Percentiles rank a stretch among this genome's conserved stretches.
Evolutionary conservation across 805 yeast species (phyloP).

Genomic region (Spathaspora passalidarum): DNA sequence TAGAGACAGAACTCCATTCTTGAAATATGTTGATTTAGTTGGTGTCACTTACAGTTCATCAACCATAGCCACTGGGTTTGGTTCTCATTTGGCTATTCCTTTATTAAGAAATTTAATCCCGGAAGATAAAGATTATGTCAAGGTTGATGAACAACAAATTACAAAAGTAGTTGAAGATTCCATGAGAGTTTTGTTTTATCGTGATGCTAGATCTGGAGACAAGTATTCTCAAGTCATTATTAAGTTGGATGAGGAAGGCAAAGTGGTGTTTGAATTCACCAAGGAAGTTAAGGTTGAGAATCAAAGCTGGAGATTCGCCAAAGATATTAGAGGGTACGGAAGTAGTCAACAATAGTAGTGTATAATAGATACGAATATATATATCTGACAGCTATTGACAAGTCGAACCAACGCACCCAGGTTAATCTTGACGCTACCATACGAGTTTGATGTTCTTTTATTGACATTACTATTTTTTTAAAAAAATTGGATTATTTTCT

Average conservation of each 20-base stretch:
- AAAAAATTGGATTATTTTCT: too few species aligned
- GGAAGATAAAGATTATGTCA: slow-evolving; percentile 68
- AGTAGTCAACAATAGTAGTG: slow-evolving; percentile 45
- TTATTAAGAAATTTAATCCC: slow-evolving; percentile 82
- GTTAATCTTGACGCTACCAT: too few species aligned
- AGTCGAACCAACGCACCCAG: too few species aligned
- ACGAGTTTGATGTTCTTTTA: too few species aligned
- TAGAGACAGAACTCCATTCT: slow-evolving; percentile 59
- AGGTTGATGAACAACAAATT: slow-evolving; percentile 72
- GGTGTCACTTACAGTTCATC: slow-evolving; percentile 92
- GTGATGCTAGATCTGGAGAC: slow-evolving; percentile 94
- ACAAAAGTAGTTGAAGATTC: slow-evolving; percentile 72
- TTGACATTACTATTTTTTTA: too few species aligned
- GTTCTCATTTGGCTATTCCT: slow-evolving; percentile 92
- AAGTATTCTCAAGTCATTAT: slow-evolving; percentile 79
- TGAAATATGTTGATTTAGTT: slow-evolving; percentile 83
- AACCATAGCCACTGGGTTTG: slow-evolving; percentile 93
- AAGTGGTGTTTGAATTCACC: slow-evolving; percentile 59
- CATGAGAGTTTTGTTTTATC: slow-evolving; percentile 91
- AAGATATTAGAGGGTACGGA: slow-evolving; percentile 87
- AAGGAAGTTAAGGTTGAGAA: slow-evolving; percentile 64
- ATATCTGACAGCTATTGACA: too few species aligned
- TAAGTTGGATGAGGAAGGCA: slow-evolving; percentile 31
- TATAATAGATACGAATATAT: too few species aligned
- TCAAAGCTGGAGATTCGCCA: slow-evolving; percentile 90